Base-by-base conservation (phyloP, 306 rosid genomes). In the Myrica gale region DNA sequence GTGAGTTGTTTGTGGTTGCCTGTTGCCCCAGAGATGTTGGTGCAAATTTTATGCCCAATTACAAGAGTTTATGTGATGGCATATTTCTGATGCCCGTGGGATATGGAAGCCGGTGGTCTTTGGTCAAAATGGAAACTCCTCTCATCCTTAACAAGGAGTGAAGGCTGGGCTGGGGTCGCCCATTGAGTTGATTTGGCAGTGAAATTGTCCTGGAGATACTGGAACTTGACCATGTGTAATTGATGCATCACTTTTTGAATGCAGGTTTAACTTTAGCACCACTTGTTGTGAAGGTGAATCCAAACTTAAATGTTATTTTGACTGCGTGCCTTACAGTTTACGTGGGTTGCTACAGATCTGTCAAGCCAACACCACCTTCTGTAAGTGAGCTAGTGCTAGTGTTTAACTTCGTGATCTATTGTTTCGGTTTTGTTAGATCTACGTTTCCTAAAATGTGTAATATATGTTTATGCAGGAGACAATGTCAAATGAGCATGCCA, bases 401-500 rank as follows among this genome's bases (percentile, higher is more conserved):
- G 56, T 72, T 65, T 19, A 20, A 32, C 37, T 32, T 58, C 69
- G 26, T 47, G 58, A 45, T 68, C 3, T 62, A 39, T 72, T 23
- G 50, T 3, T 13, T 7, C 42, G 3, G 21, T 63, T 72, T 4
- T 26, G 4, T 54, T 51, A 3, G 44, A 43, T 65, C 48, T 42
- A 80, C 68, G 42, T 60, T 81, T 20, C n/a, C 60, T 73, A 58
- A 76, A 41, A 52, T 37, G 19, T 78, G 53, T 73, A 72, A 51
- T 71, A 37, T 17, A 69, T 68, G 65, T 73, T 82, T 37, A 21
- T 88, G 92, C 91, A 96, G 99, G 99, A 96, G 87, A 96, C 99
- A 9, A 96, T 96, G 99, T 96, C 99, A 6, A 96, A 89, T 68
- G 99, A 92, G 76, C 99, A 92, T 78, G 99, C 99, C 74, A 92